Evolutionary conservation across 169 alveolate species (phyloP), one percentile per base, ranked within the genome.

Genomic region (Plasmodium cynomolgi): DNA sequence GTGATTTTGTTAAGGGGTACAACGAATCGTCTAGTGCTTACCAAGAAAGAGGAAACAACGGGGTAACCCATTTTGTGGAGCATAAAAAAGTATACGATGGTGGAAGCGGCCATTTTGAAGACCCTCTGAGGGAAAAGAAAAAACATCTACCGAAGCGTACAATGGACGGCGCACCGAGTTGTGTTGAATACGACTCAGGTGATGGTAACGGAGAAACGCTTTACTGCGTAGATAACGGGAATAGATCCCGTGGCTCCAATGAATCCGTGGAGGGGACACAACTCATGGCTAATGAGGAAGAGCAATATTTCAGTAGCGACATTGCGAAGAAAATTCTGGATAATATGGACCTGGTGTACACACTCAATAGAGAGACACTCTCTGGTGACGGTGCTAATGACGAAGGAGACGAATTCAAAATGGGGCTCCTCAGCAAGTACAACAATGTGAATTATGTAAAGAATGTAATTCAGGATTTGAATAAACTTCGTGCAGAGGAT

Each of bases 251-350:
- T 39, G 72, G 37, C 11, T 31, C 71, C 83, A 47, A 23, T 37
- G 77, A 20, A 68, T 68, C 77, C 5, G 6, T 68, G n/a, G 5
- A 37, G 1, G 58, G 23, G 20, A 84, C 31, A 2, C 75, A 56
- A 11, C 23, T 15, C 8, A 11, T 84, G 29, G 15, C 17, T 15
- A 72, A 44, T 17, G 50, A 8, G 17, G 54, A 84, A 8, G 92
- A 54, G 15, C 23, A 84, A 71, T 20, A 39, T 44, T 44, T 72
- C 31, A 72, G 56, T 6, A 23, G 54, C 29, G 83, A 84, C 20
- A 34, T 84, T 23, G 68, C 92, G 54, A 84, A 84, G 58, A 72
- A 33, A 5, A 26, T 84, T 84, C 47, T 84, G 3, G 54, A 84
- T 9, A 84, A 71, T 47, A 84, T 29, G 58, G 71, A 72, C 13